phyloP scores from a whole-genome alignment of 2,329 filamentous ascomycete species.

The Coniella lustricola region DNA sequence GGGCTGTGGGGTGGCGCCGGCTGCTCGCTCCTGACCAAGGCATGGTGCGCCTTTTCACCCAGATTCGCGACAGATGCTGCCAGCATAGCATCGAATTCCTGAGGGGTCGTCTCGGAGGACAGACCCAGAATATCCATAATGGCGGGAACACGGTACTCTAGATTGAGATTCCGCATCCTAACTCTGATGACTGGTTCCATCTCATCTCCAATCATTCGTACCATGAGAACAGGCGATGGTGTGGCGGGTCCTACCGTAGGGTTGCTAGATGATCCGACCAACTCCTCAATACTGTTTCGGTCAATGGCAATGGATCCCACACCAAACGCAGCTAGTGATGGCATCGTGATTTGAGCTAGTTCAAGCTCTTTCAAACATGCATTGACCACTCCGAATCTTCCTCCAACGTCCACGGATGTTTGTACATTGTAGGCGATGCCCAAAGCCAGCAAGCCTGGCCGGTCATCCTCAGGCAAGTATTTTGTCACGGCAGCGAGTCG shows the following conservation, averaged over 20 bases:
- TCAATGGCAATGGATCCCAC: constrained; percentile 54
- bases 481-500: constrained; percentile 84
- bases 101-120: constrained; percentile 56
- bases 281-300: constrained; percentile 62
- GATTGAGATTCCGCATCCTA: constrained; percentile 72
- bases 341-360: constrained; percentile 74
- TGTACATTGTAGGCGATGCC: constrained; percentile 58
- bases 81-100: constrained; percentile 69
- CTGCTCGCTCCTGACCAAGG: constrained; percentile 30
- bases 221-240: constrained; percentile 62
- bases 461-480: constrained; percentile 91
- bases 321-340: constrained; percentile 73
- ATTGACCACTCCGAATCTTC: constrained; percentile 59
- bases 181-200: constrained; percentile 86
- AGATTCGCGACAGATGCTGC: constrained; percentile 74
- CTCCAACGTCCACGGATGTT: constrained; percentile 55
- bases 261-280: constrained; percentile 51
- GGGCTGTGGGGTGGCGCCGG: constrained; percentile 2
- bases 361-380: constrained; percentile 58
- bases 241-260: constrained; percentile 19
- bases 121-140: constrained; percentile 73
- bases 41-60: constrained; percentile 54
- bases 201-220: constrained; percentile 86
- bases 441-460: constrained; percentile 78
- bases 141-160: constrained; percentile 86